Conservation (phyloP, 495 filamentous ascomycete genomes). For the Talaromyces adpressus region DNA sequence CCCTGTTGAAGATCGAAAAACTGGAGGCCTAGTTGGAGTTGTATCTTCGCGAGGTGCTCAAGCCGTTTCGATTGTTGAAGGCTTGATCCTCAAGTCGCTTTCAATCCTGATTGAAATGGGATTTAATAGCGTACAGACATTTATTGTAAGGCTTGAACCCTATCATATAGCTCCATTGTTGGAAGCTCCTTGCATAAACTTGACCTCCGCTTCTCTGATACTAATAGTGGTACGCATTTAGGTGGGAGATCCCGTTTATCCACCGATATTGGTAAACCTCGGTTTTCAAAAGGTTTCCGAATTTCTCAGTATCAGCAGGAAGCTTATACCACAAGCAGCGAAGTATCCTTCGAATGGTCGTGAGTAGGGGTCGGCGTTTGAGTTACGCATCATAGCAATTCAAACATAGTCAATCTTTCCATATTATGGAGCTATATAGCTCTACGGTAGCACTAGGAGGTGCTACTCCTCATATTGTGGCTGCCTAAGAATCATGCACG, state of each 20-base stretch:
- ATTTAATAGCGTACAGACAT: constrained; percentile 3
- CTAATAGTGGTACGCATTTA: background rate
- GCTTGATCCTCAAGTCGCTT: background rate
- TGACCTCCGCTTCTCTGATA: background rate
- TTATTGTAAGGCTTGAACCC: background rate
- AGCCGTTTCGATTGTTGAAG: background rate
- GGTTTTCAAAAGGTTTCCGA: constrained; percentile 7
- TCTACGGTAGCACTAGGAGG: background rate
- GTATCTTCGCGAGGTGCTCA: background rate
- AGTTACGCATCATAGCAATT: background rate
- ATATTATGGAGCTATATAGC: background rate
- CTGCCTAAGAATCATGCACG: background rate
- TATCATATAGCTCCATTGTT: background rate
- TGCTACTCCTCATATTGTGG: background rate
- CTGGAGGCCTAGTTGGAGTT: background rate
- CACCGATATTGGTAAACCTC: background rate
- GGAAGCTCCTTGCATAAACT: background rate
- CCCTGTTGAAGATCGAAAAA: background rate
- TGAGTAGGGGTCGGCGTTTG: background rate
- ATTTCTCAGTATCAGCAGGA: constrained; percentile 7
- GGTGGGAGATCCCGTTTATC: constrained; percentile 4
- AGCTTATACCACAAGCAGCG: background rate
- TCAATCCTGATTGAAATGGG: constrained; percentile 2
- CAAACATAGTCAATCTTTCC: background rate
- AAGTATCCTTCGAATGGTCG: background rate